A percentile compares a stretch with the other conserved stretches of the same genome.
Conservation (phyloP, 2,329 filamentous ascomycete genomes). For the Aspergillus ustus region DNA sequence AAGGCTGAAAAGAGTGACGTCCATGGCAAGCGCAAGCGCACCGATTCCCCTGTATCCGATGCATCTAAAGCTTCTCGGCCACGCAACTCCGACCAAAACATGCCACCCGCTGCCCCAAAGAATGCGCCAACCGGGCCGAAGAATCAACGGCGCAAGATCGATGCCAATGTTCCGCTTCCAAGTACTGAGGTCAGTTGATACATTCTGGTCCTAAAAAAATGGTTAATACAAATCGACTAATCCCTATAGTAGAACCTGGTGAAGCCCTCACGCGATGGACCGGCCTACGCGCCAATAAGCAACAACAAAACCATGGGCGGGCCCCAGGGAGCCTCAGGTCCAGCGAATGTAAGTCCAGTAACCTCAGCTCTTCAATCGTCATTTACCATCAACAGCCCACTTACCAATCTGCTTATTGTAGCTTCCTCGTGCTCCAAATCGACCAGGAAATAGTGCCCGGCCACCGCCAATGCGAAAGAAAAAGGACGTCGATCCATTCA, state of each 20-base stretch:
- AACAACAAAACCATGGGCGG: slow-evolving; percentile 22
- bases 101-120: slow-evolving; percentile 32
- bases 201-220: neutral
- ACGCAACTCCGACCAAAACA: slow-evolving; percentile 30
- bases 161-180: slow-evolving; percentile 28
- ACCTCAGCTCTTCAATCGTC: neutral
- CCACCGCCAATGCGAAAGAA: slow-evolving; percentile 43
- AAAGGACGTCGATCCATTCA: slow-evolving; percentile 47
- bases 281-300: slow-evolving; percentile 33
- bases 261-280: slow-evolving; percentile 45
- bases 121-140: slow-evolving; percentile 32
- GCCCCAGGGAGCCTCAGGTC: slow-evolving; percentile 21
- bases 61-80: slow-evolving; percentile 32
- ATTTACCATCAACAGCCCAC: slow-evolving; percentile 7
- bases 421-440: slow-evolving; percentile 24
- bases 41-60: slow-evolving; percentile 29
- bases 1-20: slow-evolving; percentile 21
- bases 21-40: slow-evolving; percentile 40
- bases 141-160: slow-evolving; percentile 28
- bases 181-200: slow-evolving; percentile 25
- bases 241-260: slow-evolving; percentile 39
- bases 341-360: slow-evolving; percentile 28
- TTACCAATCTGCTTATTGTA: slow-evolving; percentile 22
- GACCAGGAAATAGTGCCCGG: slow-evolving; percentile 26
- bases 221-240: slow-evolving; percentile 4